Percentiles rank a stretch among this genome's conserved stretches.
Evolutionary conservation across 2,329 filamentous ascomycete genomes (phyloP).

Genomic region (Diplodia sapinea): DNA sequence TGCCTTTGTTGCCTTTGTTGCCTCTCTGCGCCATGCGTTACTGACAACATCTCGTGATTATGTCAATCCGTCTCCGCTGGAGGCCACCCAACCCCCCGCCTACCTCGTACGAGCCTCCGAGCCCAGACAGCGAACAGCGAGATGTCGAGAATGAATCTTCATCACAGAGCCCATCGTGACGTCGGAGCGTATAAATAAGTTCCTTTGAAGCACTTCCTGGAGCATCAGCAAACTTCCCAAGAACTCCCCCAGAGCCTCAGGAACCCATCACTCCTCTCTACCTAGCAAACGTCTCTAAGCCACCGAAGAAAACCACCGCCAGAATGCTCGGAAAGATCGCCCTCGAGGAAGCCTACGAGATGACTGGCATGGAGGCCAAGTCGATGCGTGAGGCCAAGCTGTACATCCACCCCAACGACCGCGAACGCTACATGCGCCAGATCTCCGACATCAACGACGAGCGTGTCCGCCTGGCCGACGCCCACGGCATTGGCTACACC

Average conservation of each 20-base stretch:
- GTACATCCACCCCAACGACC: constrained; percentile 24
- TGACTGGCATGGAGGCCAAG: constrained; percentile 24
- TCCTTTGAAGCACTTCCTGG: background rate
- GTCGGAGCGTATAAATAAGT: background rate
- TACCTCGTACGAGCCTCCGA: constrained; percentile 17
- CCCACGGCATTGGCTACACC: constrained; percentile 39
- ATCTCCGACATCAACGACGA: constrained; percentile 35
- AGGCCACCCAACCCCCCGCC: background rate
- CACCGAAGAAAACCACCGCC: background rate
- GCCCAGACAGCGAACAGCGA: constrained; percentile 6
- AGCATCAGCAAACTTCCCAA: background rate
- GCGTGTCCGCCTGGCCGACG: constrained; percentile 31
- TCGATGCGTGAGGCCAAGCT: constrained; percentile 24
- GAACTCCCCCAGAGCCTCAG: background rate
- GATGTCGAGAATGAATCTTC: constrained; percentile 1
- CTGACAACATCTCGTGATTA: constrained; percentile 16
- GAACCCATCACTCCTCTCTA: background rate
- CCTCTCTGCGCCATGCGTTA: background rate
- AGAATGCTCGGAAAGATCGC: constrained; percentile 27
- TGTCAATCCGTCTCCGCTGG: constrained; percentile 9
- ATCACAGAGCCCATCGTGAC: background rate
- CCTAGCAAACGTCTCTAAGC: background rate
- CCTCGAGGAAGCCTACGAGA: constrained; percentile 28
- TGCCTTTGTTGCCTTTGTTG: too few relatives aligned
- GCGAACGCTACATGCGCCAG: constrained; percentile 20